These are phyloP conservation scores for Xylariales sp. DNA, from an alignment of 2,329 filamentous ascomycete species.

Conservation along the genomic window DNA sequence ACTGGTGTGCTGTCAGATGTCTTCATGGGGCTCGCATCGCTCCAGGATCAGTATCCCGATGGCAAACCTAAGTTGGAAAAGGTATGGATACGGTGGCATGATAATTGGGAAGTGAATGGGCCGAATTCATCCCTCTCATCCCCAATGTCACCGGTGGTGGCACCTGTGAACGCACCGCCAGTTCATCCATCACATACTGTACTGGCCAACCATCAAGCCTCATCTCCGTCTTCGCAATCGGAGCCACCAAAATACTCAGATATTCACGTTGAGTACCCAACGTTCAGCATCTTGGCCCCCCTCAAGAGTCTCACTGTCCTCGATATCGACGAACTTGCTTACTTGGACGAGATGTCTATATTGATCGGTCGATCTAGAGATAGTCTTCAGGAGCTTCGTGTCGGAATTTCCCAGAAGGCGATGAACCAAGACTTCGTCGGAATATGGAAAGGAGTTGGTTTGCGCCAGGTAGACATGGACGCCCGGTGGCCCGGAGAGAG, in stretches of 20 bases:
- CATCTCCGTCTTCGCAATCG: slow-evolving; percentile 22
- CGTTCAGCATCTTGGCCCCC: slow-evolving; percentile 72
- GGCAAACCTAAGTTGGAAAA: slow-evolving; percentile 63
- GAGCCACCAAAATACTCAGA: slow-evolving; percentile 44
- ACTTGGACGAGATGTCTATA: slow-evolving; percentile 77
- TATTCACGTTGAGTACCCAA: slow-evolving; percentile 69
- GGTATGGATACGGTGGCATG: slow-evolving; percentile 80
- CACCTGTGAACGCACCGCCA: slow-evolving; percentile 18
- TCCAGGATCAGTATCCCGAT: slow-evolving; percentile 57
- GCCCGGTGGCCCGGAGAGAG: slow-evolving; percentile 52
- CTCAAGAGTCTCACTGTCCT: slow-evolving; percentile 72
- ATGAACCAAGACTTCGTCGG: slow-evolving; percentile 48
- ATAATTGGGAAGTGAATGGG: slow-evolving; percentile 53
- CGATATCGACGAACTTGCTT: slow-evolving; percentile 78
- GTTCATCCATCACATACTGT: too few relatives aligned
- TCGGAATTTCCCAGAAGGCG: slow-evolving; percentile 61
- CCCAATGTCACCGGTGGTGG: slow-evolving; percentile 15
- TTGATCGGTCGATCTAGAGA: slow-evolving; percentile 67
- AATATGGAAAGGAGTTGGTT: slow-evolving; percentile 57
- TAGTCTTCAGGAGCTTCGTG: slow-evolving; percentile 64
- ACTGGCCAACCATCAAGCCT: slow-evolving; percentile 19
- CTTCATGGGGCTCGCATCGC: slow-evolving; percentile 71
- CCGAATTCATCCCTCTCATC: slow-evolving; percentile 26
- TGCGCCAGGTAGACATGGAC: slow-evolving; percentile 60
- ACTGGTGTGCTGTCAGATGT: slow-evolving; percentile 78